These are phyloP conservation scores for Alternaria arbusti DNA, from an alignment of 2,329 filamentous ascomycete genomes.

Conservation along the genomic window DNA sequence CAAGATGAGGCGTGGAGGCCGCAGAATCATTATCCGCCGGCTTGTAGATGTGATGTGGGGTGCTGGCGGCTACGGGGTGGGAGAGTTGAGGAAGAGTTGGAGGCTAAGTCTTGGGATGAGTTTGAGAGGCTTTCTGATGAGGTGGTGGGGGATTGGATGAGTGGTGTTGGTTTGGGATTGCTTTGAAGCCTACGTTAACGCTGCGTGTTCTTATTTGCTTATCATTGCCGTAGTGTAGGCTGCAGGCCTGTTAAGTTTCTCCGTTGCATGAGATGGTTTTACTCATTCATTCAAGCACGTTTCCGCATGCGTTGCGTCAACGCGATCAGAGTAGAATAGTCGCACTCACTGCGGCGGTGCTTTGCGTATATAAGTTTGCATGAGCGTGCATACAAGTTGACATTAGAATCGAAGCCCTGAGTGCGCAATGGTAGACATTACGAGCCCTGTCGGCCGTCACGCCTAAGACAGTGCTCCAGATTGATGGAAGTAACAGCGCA, in stretches of 20 bases:
- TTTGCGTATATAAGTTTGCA: neutral
- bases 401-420: too few species aligned
- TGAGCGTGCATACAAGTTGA: neutral
- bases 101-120: neutral
- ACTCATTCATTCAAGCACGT: too few species aligned
- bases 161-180: neutral
- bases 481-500: too few species aligned
- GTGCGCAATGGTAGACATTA: too few species aligned
- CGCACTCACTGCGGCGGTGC: neutral
- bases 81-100: neutral
- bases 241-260: neutral
- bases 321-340: neutral
- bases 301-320: too few species aligned
- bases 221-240: accelerated
- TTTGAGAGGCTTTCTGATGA: neutral
- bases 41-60: neutral
- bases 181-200: neutral
- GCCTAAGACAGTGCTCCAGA: too few species aligned
- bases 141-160: neutral
- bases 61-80: neutral
- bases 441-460: too few species aligned
- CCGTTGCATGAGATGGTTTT: neutral
- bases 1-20: neutral
- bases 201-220: neutral
- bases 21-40: neutral